These are phyloP conservation scores for Bipolaris gigantea DNA, from an alignment of 2,329 filamentous ascomycete genomes.

Conservation along the genomic window DNA sequence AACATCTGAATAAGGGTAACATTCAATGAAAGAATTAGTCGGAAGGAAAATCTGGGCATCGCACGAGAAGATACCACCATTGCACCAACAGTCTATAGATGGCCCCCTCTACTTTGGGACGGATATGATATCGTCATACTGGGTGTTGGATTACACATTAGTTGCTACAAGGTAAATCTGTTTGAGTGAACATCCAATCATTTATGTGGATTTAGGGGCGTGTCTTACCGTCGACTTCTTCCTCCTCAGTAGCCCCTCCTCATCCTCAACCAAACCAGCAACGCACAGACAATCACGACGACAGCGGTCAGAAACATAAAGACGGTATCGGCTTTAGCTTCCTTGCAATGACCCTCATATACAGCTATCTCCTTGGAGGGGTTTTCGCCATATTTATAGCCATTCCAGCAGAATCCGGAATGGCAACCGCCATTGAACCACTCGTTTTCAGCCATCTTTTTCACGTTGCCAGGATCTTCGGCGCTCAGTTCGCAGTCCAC, in stretches of 20 bases:
- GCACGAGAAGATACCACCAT: not conserved
- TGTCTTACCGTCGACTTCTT: not conserved
- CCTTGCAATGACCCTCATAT: conserved; percentile 21
- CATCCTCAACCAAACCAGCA: conserved; percentile 14
- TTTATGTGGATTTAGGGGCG: not conserved
- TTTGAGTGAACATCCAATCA: not conserved
- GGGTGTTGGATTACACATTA: not conserved
- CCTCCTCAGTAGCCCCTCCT: conserved; percentile 14
- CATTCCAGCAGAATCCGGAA: not conserved
- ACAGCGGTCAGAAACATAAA: conserved; percentile 32
- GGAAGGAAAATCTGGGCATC: not conserved
- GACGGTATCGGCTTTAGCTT: conserved; percentile 26
- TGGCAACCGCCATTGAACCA: conserved; percentile 25
- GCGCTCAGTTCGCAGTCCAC: conserved; percentile 8
- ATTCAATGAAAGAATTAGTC: not conserved
- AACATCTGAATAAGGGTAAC: not conserved
- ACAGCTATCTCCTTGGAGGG: not conserved
- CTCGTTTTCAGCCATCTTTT: conserved; percentile 12
- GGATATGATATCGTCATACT: not conserved
- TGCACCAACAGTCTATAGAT: not conserved
- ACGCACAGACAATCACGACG: conserved; percentile 15
- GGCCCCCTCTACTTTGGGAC: not conserved
- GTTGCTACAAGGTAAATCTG: not conserved
- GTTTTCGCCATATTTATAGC: not conserved
- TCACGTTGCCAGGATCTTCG: not conserved